Evolutionary conservation across 805 yeast species (phyloP).

Genomic region (Candida sakaeoensis): DNA sequence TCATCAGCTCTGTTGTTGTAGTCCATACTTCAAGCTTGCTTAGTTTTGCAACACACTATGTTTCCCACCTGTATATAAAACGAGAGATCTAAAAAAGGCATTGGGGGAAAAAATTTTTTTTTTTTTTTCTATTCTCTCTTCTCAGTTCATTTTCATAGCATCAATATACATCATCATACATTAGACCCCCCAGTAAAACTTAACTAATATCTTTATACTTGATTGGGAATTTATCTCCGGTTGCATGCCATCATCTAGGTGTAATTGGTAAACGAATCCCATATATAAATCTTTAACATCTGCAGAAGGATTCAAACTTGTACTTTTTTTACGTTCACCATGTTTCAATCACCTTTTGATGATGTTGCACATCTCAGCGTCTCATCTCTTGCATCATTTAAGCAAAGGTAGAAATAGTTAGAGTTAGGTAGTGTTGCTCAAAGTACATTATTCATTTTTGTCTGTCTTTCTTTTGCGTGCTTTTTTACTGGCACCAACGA

Average conservation of each 20-base stretch:
- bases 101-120: not conserved
- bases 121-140: not conserved
- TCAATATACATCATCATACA: slow-evolving; percentile 1
- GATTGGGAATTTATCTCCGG: slow-evolving; percentile 35
- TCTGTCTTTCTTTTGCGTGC: slow-evolving; percentile 1
- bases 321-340: not conserved
- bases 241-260: slow-evolving; percentile 29
- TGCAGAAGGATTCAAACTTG: slow-evolving; percentile 24
- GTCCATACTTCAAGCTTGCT: too few species aligned
- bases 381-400: too few species aligned
- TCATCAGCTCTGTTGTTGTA: too few species aligned
- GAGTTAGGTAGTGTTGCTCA: too few species aligned
- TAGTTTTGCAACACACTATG: too few species aligned
- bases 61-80: too few species aligned
- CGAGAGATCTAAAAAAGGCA: too few species aligned
- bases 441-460: not conserved
- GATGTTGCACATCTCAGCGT: slow-evolving; percentile 19
- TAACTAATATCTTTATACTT: too few species aligned
- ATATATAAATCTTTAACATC: slow-evolving; percentile 19
- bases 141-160: not conserved
- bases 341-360: slow-evolving; percentile 20
- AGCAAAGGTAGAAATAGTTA: too few species aligned
- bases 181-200: too few species aligned
- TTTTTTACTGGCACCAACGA: slow-evolving; percentile 4
- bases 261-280: slow-evolving; percentile 43